These are phyloP conservation scores for Cercospora nicotianae DNA, from an alignment of 2,329 filamentous ascomycete species.

Conservation along the genomic window DNA sequence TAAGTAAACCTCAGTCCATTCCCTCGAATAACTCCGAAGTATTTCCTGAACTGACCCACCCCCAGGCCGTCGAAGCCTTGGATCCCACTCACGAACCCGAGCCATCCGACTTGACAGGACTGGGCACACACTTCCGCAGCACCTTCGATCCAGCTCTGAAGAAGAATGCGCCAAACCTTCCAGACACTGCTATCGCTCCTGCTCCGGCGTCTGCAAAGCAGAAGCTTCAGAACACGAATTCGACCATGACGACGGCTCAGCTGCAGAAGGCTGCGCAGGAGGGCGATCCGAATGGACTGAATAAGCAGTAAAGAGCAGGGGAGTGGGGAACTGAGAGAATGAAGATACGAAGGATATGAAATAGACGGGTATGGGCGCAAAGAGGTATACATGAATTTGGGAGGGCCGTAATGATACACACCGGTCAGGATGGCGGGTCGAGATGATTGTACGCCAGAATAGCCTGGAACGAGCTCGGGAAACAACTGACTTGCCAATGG, in stretches of 20 bases:
- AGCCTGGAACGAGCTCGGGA: neutral
- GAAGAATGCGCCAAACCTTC: conserved; percentile 19
- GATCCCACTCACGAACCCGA: conserved; percentile 21
- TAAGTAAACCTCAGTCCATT: neutral
- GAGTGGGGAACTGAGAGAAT: neutral
- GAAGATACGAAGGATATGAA: neutral
- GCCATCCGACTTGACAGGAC: conserved; percentile 23
- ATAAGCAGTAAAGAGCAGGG: neutral
- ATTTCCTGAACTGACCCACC: neutral
- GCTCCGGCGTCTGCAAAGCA: conserved; percentile 10
- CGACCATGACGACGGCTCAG: conserved; percentile 23
- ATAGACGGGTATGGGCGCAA: neutral
- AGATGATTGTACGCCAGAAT: neutral
- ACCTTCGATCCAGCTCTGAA: conserved; percentile 22
- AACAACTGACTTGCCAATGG: neutral
- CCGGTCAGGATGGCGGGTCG: neutral
- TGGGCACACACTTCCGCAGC: conserved; percentile 24
- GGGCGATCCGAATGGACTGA: conserved; percentile 26
- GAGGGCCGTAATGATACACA: neutral
- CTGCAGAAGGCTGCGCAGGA: conserved; percentile 24
- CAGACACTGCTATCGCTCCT: conserved; percentile 1
- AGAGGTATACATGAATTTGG: neutral
- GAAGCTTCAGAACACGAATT: conserved; percentile 21
- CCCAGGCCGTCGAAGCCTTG: conserved; percentile 22
- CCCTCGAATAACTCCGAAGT: neutral